Evolutionary conservation across 2,329 filamentous ascomycete genomes (phyloP), one percentile per base, ranked within the genome.

Genomic region (Ustulina deusta): DNA sequence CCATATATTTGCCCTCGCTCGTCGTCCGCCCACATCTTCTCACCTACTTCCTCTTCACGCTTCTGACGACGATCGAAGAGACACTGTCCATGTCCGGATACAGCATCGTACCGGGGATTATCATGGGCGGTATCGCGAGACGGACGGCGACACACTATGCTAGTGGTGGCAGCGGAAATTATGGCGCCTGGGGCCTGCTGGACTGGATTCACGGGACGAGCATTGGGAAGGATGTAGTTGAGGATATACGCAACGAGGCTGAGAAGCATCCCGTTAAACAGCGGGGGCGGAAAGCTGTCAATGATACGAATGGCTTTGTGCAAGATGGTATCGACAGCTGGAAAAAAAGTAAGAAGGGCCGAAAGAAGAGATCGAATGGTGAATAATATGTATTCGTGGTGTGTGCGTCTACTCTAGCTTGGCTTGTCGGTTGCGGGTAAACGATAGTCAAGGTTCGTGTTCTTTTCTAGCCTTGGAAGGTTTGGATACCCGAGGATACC

Each of bases 31-130:
- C 90, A 40, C 91, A 94, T 77, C 83, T 93, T 3, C 82, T 93
- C n/a, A 92, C 90, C 0, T 93, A 90, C 80, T 85, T 92, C 63
- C 74, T 92, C 11, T 86, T 92, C 69, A 81, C 89, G 17, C 83
- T 85, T 0, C 75, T 93, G 29, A 85, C 86, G 69, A 91, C 90
- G 2, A 74, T 89, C 0, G 89, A 93, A 71, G 90, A 93, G 71
- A 88, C 88, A 0, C 81, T 93, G 55, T 82, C 89, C 32, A 88
- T 88, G 79, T 91, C 88, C 0, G 91, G 91, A 0, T 94, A 93
- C 78, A 86, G 83, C 17, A 80, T 88, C 6, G 79, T 87, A 0
- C 86, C 86, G 0, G 86, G 85, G 0, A 82, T 87, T 52, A 70
- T 87, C 68, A 82, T 87, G 81, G 82, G 85, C 48, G 85, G 85